These are phyloP conservation scores for Amphichorda felina DNA, from an alignment of 2,329 filamentous ascomycete species.

Conservation along the genomic window DNA sequence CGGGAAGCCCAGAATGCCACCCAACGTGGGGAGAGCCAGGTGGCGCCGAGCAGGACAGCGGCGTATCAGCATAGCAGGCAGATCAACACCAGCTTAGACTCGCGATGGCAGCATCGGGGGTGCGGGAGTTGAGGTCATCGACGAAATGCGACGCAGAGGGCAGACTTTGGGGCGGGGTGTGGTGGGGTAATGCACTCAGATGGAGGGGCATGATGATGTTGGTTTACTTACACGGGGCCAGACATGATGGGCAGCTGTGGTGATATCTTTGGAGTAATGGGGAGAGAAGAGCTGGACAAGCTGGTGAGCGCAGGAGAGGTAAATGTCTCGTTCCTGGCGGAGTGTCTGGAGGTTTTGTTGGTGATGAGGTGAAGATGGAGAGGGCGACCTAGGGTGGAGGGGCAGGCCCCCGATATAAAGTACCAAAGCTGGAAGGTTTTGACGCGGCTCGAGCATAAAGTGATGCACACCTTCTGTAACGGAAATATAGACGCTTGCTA, in stretches of 20 bases:
- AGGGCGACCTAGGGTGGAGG: slow-evolving; percentile 2
- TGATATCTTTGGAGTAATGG: neutral
- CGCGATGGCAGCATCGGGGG: slow-evolving; percentile 10
- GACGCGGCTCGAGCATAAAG: neutral
- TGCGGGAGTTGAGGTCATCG: slow-evolving; percentile 23
- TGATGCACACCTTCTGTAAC: too few relatives aligned
- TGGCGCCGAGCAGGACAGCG: neutral
- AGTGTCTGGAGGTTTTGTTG: too few relatives aligned
- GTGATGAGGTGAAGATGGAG: slow-evolving; percentile 1
- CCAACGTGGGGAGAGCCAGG: too few relatives aligned
- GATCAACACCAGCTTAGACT: slow-evolving; percentile 5
- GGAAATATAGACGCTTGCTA: too few relatives aligned
- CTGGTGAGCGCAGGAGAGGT: slow-evolving; percentile 2
- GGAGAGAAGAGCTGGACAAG: slow-evolving; percentile 3
- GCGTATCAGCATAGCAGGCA: neutral
- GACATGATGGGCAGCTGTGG: slow-evolving; percentile 37
- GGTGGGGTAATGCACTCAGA: slow-evolving; percentile 22
- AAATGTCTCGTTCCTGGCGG: neutral
- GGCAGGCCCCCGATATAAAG: neutral
- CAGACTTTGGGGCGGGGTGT: slow-evolving; percentile 23
- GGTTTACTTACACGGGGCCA: slow-evolving; percentile 52
- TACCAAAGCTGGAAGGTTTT: neutral
- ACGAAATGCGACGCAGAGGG: slow-evolving; percentile 7
- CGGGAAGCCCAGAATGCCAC: neutral
- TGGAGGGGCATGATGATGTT: slow-evolving; percentile 11